Evolutionary conservation across 2,329 filamentous ascomycete genomes (phyloP), one percentile per base, ranked within the genome.

Genomic region (Chaetomium sp.): DNA sequence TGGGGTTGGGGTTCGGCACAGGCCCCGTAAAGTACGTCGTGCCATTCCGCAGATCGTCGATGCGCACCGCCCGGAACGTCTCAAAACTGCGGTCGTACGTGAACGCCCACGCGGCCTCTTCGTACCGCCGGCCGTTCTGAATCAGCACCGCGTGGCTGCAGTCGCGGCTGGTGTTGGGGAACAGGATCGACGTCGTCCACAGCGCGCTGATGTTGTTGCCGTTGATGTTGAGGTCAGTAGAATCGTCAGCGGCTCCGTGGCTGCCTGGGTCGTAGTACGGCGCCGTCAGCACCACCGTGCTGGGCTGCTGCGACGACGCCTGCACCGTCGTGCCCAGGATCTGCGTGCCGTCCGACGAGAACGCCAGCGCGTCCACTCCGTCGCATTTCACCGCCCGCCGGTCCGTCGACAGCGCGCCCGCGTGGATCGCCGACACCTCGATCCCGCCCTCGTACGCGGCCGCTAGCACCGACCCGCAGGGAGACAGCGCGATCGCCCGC

Each of bases 371-470:
- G 66, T 92, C 88, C 4, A 91, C 86, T 1, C 79, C 80, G 65
- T 88, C 85, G 65, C 88, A 92, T 65, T 91, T 89, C 55, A 92
- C 88, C 9, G 88, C 82, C 62, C 89, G 79, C 64, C 86, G 79
- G 62, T 91, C 86, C 0, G 82, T 87, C 10, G 80, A 70, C 34
- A 86, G 65, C 33, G 82, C 83, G 52, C 77, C 80, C 2, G 85
- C 76, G 48, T 81, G 82, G 41, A 95, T 74, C 5, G 89, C 88
- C 34, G 88, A 85, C 0, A 96, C 88, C 69, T 96, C 91, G 59
- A 96, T 91, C n/a, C 88, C 89, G 54, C 88, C 88, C 66, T 90
- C 85, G 69, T 91, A 95, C 6, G 90, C 90, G 12, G 89, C 87
- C 32, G 91, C 91, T 46, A 96, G 73, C 11, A 96, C 88, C 44